Evolutionary conservation across 176 grass and related monocot genomes (phyloP).

Genomic region (Rhynchospora breviuscula): DNA sequence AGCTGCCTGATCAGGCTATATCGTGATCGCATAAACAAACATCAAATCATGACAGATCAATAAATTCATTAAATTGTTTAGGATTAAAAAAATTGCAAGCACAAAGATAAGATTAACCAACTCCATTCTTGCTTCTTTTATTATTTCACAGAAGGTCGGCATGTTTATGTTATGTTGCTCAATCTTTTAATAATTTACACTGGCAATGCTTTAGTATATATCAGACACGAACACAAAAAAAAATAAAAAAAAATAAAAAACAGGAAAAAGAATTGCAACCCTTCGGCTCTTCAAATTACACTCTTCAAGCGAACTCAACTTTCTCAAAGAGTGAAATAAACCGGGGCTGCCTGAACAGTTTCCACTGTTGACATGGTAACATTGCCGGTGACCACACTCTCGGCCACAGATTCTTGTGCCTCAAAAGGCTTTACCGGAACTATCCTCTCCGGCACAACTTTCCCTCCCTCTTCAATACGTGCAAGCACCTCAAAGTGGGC

Average conservation of each 20-base stretch:
- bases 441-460: constrained; percentile 66
- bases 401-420: constrained; percentile 7
- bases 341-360: constrained; percentile 30
- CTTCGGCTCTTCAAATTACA: constrained; percentile 13
- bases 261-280: constrained; percentile 7
- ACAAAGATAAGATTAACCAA: background rate
- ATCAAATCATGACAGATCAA: background rate
- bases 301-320: constrained; percentile 11
- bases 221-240: background rate
- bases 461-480: constrained; percentile 53
- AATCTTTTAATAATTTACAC: constrained; percentile 13
- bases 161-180: background rate
- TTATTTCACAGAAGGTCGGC: constrained; percentile 15
- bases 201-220: constrained; percentile 1
- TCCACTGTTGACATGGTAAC: constrained; percentile 43
- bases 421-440: constrained; percentile 44
- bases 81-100: background rate
- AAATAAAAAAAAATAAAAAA: no score
- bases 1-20: background rate
- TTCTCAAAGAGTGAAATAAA: constrained; percentile 70
- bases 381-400: constrained; percentile 48
- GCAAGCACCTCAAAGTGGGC: constrained; percentile 78
- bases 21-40: background rate
- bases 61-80: no score
- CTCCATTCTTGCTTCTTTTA: constrained; percentile 18